Evolutionary conservation across 345 rosid species (phyloP).

Genomic region (Adansonia digitata): DNA sequence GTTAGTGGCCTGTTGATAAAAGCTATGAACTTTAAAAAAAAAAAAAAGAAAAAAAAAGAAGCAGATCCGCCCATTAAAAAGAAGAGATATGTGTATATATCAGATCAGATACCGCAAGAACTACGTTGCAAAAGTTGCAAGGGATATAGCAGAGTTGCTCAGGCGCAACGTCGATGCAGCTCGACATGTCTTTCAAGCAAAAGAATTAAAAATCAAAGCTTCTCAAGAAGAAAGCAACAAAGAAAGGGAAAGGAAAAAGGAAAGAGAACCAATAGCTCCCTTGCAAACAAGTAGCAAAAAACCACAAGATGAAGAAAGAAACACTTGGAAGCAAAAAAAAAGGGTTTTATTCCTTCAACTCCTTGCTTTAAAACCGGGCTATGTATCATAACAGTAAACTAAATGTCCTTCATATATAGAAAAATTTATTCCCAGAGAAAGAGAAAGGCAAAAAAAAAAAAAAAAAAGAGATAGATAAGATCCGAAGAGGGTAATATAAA

Average conservation of each 20-base stretch:
- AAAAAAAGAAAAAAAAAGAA: not conserved
- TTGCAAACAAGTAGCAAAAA: slow-evolving; percentile 22
- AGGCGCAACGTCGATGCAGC: slow-evolving; percentile 34
- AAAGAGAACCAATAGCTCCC: not conserved
- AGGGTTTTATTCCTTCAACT: slow-evolving; percentile 10
- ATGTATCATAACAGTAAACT: slow-evolving; percentile 31
- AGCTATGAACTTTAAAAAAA: not conserved
- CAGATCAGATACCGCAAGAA: slow-evolving; percentile 74
- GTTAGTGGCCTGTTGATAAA: not conserved
- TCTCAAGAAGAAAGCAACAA: slow-evolving; percentile 11
- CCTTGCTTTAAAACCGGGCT: slow-evolving; percentile 25
- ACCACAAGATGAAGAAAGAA: slow-evolving; percentile 18
- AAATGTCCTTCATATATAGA: slow-evolving; percentile 14
- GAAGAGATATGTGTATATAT: slow-evolving; percentile 8
- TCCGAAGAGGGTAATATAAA: slow-evolving; percentile 13
- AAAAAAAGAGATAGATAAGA: slow-evolving; percentile 8
- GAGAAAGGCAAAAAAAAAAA: slow-evolving; percentile 5
- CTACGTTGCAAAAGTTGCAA: slow-evolving; percentile 96
- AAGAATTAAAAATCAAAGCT: slow-evolving; percentile 9
- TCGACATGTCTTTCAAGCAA: slow-evolving; percentile 36
- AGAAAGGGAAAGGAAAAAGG: slow-evolving; percentile 18
- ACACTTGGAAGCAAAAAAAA: slow-evolving; percentile 2
- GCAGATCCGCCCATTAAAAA: slow-evolving; percentile 31
- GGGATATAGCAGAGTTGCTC: slow-evolving; percentile 99
- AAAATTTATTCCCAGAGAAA: not conserved